Evolutionary conservation across 805 yeast species (phyloP).

Genomic region (Starmerella lactis-condensi): DNA sequence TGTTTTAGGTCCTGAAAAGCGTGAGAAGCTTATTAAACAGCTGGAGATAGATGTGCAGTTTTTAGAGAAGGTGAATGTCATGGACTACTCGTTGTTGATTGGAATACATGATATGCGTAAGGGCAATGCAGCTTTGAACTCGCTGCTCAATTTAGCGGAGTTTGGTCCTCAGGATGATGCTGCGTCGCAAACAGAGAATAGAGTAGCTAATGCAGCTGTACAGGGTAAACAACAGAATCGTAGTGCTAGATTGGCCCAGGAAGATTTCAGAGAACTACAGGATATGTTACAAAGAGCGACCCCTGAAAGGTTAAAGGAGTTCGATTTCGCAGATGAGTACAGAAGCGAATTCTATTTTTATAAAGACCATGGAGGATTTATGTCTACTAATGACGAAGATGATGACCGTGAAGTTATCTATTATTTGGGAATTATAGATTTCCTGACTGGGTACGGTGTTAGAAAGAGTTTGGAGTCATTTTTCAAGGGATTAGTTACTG

Average conservation of each 20-base stretch:
- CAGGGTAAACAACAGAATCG: slow-evolving; percentile 1
- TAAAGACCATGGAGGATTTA: slow-evolving; percentile 68
- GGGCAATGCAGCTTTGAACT: slow-evolving; percentile 29
- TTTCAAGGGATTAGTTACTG: slow-evolving; percentile 56
- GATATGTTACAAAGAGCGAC: slow-evolving; percentile 20
- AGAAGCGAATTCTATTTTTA: slow-evolving; percentile 38
- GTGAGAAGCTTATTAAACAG: slow-evolving; percentile 43
- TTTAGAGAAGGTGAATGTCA: slow-evolving; percentile 57
- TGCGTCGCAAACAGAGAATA: slow-evolving; percentile 3
- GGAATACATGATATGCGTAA: slow-evolving; percentile 66
- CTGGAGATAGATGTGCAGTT: slow-evolving; percentile 56
- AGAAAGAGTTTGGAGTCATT: slow-evolving; percentile 69
- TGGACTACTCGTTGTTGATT: slow-evolving; percentile 84
- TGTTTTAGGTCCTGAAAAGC: slow-evolving; percentile 57
- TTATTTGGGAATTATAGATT: slow-evolving; percentile 86
- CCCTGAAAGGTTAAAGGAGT: slow-evolving; percentile 21
- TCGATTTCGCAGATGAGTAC: slow-evolving; percentile 20
- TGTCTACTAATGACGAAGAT: slow-evolving; percentile 47
- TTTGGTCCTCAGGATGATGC: slow-evolving; percentile 15
- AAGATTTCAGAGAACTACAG: slow-evolving; percentile 22
- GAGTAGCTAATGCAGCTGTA: slow-evolving; percentile 7
- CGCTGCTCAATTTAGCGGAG: slow-evolving; percentile 13
- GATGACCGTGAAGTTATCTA: slow-evolving; percentile 52
- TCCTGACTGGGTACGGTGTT: slow-evolving; percentile 45
- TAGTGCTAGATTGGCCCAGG: slow-evolving; percentile 5